Evolutionary conservation across 164 flowering plant species (phyloP), one percentile per base, ranked within the genome.

Genomic region (Vitis vinifera): DNA sequence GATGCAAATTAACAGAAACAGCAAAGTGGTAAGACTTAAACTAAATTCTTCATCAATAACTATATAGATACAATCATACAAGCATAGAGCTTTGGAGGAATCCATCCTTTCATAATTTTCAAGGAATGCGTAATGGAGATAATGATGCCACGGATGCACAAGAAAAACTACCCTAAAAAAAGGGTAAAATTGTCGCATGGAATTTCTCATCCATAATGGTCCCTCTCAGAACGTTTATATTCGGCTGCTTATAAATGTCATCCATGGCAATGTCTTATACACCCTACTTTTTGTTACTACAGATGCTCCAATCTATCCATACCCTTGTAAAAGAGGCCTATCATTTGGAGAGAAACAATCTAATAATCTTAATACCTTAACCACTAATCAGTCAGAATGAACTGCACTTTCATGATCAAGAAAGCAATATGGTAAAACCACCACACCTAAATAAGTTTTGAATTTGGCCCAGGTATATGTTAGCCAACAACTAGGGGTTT

Each of bases 1-100:
- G 90, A 49, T 73, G 23, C 51, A 67, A 66, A 59, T 10, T 27
- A 62, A 67, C 47, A 47, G 30, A 65, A 70, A 65, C 11, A 70
- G 1, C 13, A 27, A 44, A 23, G 7, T 16, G 29, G 49, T 16
- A 5, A 55, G 23, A 14, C n/a, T 27, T 10, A 8, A 49, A 56
- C 27, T 23, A 23, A 23, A 64, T 53, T 53, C 56, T 53, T 53
- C 5, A 53, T 12, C 56, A 53, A 53, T 1, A 53, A 53, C n/a
- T 2, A 53, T 13, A 53, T 5, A 53, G 4, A 15, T 13, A 53
- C 44, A 37, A 37, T 3, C 44, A 37, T 53, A 53, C 44, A 37
- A 37, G 44, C 44, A 37, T 53, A 6, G 56, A 59, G 19, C 62
- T 59, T 59, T 59, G 27, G 44, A 27, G 13, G n/a, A 23, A 0